A percentile compares a stretch with the other conserved stretches of the same genome.
Evolutionary conservation across 2,329 filamentous ascomycete species (phyloP).

Genomic region (Trichoderma sp.): DNA sequence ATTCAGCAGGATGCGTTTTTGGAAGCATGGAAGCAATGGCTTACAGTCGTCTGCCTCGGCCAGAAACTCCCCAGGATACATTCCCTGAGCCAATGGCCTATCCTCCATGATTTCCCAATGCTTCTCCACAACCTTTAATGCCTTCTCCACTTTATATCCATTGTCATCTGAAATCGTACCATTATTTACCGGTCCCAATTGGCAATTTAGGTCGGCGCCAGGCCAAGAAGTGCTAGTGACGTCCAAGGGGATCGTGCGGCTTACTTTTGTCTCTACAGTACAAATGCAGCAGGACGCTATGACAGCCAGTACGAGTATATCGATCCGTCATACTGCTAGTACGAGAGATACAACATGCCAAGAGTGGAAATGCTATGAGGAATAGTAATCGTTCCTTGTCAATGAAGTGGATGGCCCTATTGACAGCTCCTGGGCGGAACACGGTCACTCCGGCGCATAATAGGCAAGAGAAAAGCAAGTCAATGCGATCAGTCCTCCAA

Average conservation of each 20-base stretch:
- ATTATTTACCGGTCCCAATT: conserved; percentile 2
- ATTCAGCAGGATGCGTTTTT: background rate
- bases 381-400: background rate
- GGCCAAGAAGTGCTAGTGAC: background rate
- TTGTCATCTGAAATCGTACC: conserved; percentile 11
- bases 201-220: background rate
- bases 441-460: background rate
- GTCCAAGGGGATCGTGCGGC: background rate
- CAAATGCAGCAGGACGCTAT: background rate
- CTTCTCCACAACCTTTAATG: background rate
- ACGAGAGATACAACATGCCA: background rate
- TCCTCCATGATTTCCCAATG: background rate
- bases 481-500: background rate
- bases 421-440: background rate
- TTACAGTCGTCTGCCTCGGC: background rate
- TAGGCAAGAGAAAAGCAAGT: background rate
- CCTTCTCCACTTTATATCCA: background rate
- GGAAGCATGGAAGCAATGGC: background rate
- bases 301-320: background rate
- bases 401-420: background rate
- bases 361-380: background rate
- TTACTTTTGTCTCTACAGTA: background rate
- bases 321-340: background rate
- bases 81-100: background rate
- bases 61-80: background rate